Base-by-base conservation (phyloP, 1,139 yeast species). In the Hemisphaericaspora xylanilytica region DNA sequence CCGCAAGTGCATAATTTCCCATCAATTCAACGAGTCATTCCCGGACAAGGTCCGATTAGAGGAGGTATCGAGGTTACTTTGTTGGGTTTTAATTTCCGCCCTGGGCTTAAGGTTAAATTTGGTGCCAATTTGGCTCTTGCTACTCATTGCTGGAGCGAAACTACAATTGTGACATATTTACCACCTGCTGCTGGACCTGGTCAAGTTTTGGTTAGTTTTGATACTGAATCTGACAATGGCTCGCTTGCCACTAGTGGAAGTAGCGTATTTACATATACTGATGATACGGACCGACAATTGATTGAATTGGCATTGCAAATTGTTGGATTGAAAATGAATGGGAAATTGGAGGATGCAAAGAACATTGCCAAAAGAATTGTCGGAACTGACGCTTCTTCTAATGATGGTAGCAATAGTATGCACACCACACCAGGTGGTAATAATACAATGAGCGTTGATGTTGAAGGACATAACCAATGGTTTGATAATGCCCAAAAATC, bases 1-100 rank as follows among this genome's bases (percentile, higher is more conserved):
- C 48, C 33, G 30, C 36, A 5, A 28, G 30, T 22, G 38, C 27
- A 18, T 17, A 29, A 29, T 12, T 29, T 67, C 16, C 90, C 92
- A 2, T 63, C 75, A 0, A 82, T 88, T 43, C 90, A 87, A 58
- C 73, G 95, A 46, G 85, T 92, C 11, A 89, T 92, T 42, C 98
- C 98, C 1, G 84, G 95, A 0, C 95, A 86, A 59, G 98, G 98
- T 2, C 95, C 97, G 7, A 75, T 88, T 14, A 77, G 96, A 50
- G 98, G 98, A 46, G 98, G 98, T 33, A 85, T 89, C 31, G 98
- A 92, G 57, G 87, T 92, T 6, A 92, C 97, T 0, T 66, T 92
- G 34, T 68, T 92, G 32, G 98, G 98, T 3, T 75, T 81, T 40
- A 87, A 89, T 46, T 90, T 92, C 69, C 80, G 81, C 42, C 85